These are phyloP conservation scores for Oryza brachyantha DNA, from an alignment of 176 grass and related monocot species.

Conservation along the genomic window DNA sequence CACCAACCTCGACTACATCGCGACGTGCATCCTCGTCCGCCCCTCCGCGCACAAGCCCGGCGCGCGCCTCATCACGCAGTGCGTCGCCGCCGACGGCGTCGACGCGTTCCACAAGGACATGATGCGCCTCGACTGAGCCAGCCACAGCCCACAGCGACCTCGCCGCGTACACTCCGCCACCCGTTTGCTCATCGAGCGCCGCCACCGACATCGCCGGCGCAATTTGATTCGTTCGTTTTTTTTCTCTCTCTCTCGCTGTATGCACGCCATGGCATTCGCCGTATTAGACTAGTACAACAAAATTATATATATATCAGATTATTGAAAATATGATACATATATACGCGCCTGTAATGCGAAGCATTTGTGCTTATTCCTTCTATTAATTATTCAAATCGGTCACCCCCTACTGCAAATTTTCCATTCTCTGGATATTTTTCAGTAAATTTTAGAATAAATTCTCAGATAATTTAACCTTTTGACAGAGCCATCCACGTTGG, in stretches of 20 bases:
- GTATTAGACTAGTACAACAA: not conserved
- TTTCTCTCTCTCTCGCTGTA: not conserved
- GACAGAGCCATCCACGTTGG: not conserved
- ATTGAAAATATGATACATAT: not conserved
- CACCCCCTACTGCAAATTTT: not conserved
- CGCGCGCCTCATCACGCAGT: slow-evolving; percentile 83
- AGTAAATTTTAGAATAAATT: not conserved
- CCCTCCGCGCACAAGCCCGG: slow-evolving; percentile 80
- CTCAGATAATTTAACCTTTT: not conserved
- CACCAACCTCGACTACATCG: slow-evolving; percentile 87
- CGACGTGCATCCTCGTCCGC: slow-evolving; percentile 81
- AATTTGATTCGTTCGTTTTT: slow-evolving; percentile 25
- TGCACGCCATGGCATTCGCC: not conserved
- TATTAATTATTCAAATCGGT: not conserved
- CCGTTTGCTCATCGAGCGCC: too few relatives aligned
- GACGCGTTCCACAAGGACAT: slow-evolving; percentile 64
- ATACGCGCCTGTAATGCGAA: slow-evolving; percentile 11
- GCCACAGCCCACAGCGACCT: too few relatives aligned
- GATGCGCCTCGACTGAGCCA: slow-evolving; percentile 62
- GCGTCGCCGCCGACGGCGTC: slow-evolving; percentile 55
- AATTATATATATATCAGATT: not conserved
- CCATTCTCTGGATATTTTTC: not conserved
- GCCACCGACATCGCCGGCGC: not conserved
- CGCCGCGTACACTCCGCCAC: too few relatives aligned
- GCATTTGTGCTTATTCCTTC: slow-evolving; percentile 35